phyloP scores from a whole-genome alignment of 345 rosid species.

The Psidium friedrichsthalianum region DNA sequence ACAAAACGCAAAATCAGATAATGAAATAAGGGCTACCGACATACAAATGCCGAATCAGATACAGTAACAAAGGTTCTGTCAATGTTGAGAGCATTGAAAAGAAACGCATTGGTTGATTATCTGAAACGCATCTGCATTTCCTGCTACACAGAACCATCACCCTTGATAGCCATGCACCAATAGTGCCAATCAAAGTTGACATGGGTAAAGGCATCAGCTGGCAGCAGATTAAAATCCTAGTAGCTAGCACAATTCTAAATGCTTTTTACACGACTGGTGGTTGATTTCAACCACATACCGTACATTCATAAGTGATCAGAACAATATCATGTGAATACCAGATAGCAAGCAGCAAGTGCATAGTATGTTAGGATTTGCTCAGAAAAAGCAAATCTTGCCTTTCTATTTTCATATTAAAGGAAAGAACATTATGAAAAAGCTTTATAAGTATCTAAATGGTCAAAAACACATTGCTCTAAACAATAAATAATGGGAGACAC shows the following conservation, averaged over 20 bases:
- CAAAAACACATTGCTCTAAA: neutral
- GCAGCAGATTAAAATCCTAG: neutral
- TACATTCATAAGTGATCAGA: neutral
- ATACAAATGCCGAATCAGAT: neutral
- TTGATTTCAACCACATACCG: neutral
- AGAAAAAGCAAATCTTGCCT: neutral
- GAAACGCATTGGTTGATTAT: neutral
- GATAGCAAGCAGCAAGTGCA: neutral
- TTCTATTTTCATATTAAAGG: neutral
- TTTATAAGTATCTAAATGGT: neutral
- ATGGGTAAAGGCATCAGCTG: neutral
- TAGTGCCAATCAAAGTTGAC: neutral
- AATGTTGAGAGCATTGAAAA: neutral
- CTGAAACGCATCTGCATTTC: neutral
- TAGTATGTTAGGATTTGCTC: neutral
- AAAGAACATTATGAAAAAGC: neutral
- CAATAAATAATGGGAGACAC: neutral
- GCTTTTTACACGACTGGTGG: neutral
- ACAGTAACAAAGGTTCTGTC: neutral
- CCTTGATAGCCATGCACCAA: neutral
- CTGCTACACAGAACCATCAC: neutral
- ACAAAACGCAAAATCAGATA: constrained; percentile 18
- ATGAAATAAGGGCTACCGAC: neutral
- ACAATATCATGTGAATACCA: neutral
- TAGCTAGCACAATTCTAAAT: neutral